Evolutionary conservation across 495 filamentous ascomycete species (phyloP).

Genomic region (Tetracladium marchalianum): DNA sequence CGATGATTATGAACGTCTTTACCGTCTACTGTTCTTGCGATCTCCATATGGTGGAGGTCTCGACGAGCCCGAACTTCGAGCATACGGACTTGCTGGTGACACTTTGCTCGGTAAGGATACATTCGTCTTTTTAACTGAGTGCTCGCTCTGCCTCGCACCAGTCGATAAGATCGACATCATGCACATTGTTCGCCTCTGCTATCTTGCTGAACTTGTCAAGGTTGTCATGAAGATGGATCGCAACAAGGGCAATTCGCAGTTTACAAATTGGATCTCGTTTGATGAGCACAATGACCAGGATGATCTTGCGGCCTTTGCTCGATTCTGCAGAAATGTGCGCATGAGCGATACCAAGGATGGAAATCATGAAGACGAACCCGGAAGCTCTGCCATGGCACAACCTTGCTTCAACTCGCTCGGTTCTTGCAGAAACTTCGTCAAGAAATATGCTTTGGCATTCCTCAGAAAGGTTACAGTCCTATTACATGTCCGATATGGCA

Average conservation of each 20-base stretch:
- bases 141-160: constrained; percentile 58
- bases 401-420: constrained; percentile 5
- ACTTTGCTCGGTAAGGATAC: constrained; percentile 66
- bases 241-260: background rate
- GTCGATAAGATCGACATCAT: constrained; percentile 66
- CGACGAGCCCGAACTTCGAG: background rate
- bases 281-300: background rate
- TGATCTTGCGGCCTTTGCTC: constrained; percentile 5
- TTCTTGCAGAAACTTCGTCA: constrained; percentile 16
- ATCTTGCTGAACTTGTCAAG: constrained; percentile 84
- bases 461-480: constrained; percentile 78
- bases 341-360: constrained; percentile 2
- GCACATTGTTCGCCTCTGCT: constrained; percentile 81
- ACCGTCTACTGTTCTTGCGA: constrained; percentile 58
- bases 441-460: constrained; percentile 81
- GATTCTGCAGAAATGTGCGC: constrained; percentile 9
- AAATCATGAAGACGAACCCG: constrained; percentile 10
- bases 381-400: constrained; percentile 3
- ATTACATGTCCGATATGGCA: constrained; percentile 77
- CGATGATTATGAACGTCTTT: constrained; percentile 58
- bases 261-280: background rate
- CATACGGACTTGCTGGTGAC: background rate
- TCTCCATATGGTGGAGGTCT: constrained; percentile 15
- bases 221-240: constrained; percentile 31
- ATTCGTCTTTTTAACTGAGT: constrained; percentile 80